Evolutionary conservation across 2,329 filamentous ascomycete genomes (phyloP), one percentile per base, ranked within the genome.

Genomic region (Ascomycota sp.): DNA sequence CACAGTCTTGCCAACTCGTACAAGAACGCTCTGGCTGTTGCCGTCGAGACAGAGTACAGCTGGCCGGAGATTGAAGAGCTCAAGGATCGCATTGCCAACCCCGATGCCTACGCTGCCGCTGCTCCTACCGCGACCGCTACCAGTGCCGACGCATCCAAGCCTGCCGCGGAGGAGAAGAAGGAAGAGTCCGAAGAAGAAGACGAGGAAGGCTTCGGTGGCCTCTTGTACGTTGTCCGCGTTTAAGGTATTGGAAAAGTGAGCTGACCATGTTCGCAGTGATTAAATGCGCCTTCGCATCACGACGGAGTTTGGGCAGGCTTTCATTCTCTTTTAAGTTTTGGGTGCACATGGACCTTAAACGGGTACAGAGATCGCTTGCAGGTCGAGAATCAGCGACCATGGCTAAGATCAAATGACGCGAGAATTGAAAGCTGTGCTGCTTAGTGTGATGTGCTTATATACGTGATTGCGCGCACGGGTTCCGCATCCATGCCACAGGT

Each of bases 61-160:
- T 98, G 89, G 86, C 75, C 84, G 51, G 82, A 81, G 62, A 92
- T 98, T 53, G 75, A 91, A 53, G 71, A 92, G 64, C 78, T 98
- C 66, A 98, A 98, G 79, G 89, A 98, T 67, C 83, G 89, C 59
- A 93, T 98, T 53, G 82, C 82, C 64, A 95, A 98, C 74, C 91
- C 91, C 48, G 89, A 98, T 36, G 82, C 82, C 36, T 98, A 95
- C 59, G 89, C 86, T 44, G 58, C 81, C 33, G 66, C 84, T 44
- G 82, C 77, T 44, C 82, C 86, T 38, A 71, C 56, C 43, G 76
- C 74, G 37, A 65, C 64, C 38, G 63, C 70, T 36, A 64, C 62
- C 37, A 60, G 61, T 35, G 54, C 59, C 39, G 61, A 59, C 41
- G 37, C 25, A 2, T 58, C 56, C 36, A 65, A 61, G 41, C 61